Base-by-base conservation (phyloP, 75 land plant species). In the Isoetes taiwanensis region DNA sequence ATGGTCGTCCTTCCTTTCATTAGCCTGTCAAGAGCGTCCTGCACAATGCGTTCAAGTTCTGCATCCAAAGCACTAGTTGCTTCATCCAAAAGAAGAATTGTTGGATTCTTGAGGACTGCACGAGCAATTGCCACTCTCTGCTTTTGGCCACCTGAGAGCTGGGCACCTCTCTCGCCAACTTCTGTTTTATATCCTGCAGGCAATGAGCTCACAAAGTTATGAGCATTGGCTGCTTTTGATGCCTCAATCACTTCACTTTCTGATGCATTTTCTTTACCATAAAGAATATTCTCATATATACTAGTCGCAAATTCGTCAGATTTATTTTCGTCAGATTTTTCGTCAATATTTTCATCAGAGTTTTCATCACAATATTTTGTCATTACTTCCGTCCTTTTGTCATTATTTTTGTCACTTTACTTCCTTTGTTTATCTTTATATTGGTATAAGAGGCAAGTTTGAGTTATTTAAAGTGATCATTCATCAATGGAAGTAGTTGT, bases 1-100 rank as follows among this genome's bases (percentile, higher is more conserved):
- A 46, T 5, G 5, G 50, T 46, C 23, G 50, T 46, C 16, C n/a
- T 6, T 5, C 16, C 16, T 3, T 19, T 23, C 50, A 46, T 46
- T 5, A 46, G 16, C 50, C 50, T 46, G 50, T 46, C 50, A 19
- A 46, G 16, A 19, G 50, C 50, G 8, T 46, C 50, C 50, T 46
- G 50, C 4, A 46, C 50, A 6, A 46, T 23, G 50, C 50, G 5
- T n/a, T 46, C 50, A 8, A 23, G 25, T 16, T 46, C 50, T 4
- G 50, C 50, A 46, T 46, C 50, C 16, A 46, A 19, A 23, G 50
- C 50, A 46, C 50, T 46, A 8, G 50, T 46, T 6, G 50, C 50
- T 23, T 46, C 50, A n/a, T 46, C 50, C 50, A 46, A 23, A 6
- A 46, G 19, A 19, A 46, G 50, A 8, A 46, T 16, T 23, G 8